These are phyloP conservation scores for Cutaneotrichosporon mucoides DNA, from an alignment of 1,284 basidiomycete genomes.

Conservation along the genomic window DNA sequence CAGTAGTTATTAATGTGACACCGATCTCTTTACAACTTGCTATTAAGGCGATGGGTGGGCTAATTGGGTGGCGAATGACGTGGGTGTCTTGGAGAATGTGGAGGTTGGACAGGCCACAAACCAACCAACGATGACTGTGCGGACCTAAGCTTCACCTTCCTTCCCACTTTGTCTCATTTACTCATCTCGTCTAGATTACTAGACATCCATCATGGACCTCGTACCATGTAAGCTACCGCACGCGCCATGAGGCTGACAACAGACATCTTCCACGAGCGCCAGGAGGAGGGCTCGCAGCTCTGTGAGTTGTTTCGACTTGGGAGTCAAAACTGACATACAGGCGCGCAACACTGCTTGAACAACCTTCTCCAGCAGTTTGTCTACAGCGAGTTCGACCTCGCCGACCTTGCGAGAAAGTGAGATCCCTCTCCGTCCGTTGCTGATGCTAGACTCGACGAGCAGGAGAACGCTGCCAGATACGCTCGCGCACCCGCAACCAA, in stretches of 20 bases:
- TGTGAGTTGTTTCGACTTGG: constrained; percentile 22
- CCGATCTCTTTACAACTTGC: too few species aligned
- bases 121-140: too few species aligned
- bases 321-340: constrained; percentile 18
- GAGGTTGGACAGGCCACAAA: too few species aligned
- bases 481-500: constrained; percentile 47
- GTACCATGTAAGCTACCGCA: constrained; percentile 7
- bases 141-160: too few species aligned
- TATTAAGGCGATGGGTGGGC: too few species aligned
- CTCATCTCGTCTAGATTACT: too few species aligned
- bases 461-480: constrained; percentile 45
- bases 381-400: constrained; percentile 80
- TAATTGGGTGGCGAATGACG: constrained; percentile 5
- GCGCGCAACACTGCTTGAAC: constrained; percentile 52
- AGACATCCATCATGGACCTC: constrained; percentile 12
- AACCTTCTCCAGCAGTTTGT: constrained; percentile 51
- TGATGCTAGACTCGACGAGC: constrained; percentile 50
- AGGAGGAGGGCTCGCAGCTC: constrained; percentile 49
- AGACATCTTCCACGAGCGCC: constrained; percentile 48
- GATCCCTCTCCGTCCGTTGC: constrained; percentile 35
- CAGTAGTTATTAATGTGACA: too few species aligned
- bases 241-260: not conserved
- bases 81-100: not conserved
- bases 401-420: constrained; percentile 63
- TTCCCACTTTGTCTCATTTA: too few species aligned